Base-by-base conservation (phyloP, 73 alveolate species). In the Paramecium pentaurelia region DNA sequence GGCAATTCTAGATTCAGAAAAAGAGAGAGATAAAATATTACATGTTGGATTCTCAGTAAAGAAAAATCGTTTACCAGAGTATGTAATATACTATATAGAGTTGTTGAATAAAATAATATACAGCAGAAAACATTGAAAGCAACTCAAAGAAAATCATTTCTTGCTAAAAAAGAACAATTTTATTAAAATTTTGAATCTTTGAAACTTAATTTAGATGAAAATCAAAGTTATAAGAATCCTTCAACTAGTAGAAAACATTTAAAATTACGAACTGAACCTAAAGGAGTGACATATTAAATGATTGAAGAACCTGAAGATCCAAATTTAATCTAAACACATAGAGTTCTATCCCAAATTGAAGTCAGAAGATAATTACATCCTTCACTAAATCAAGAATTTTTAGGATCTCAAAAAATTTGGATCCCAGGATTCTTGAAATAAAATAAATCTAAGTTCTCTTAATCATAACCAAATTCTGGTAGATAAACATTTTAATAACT, bases 21-120 rank as follows among this genome's bases (percentile, higher is more conserved):
- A 28, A 9, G 42, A 36, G 7, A 38, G 40, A 70, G 94, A 88
- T 88, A 60, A 88, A 18, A 70, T 88, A 44, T 70, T 77, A 20
- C 94, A 88, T 71, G 94, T 88, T 5, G 94, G 94, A 27, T 89
- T 44, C 42, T 71, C 90, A 18, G 94, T 83, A 4, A 89, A 71
- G 75, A 89, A 89, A 71, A 68, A 71, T 47, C 84, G 77, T 20
- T 77, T 89, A n/a, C 94, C 94, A 25, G 92, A 89, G 77, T 89
- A 89, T 73, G 14, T 58, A 45, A 71, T 45, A 20, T 32, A 89
- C 32, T 58, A 58, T 45, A 64, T 71, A 71, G 94, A 18, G 12
- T 58, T 45, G 86, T 89, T 85, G 10, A 89, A 73, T 20, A 83
- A 34, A 32, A 89, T 71, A 47, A 89, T 22, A 27, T 71, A 42